Evolutionary conservation across 352 stramenopile species (phyloP).

Genomic region (Phytophthora podocarpi): DNA sequence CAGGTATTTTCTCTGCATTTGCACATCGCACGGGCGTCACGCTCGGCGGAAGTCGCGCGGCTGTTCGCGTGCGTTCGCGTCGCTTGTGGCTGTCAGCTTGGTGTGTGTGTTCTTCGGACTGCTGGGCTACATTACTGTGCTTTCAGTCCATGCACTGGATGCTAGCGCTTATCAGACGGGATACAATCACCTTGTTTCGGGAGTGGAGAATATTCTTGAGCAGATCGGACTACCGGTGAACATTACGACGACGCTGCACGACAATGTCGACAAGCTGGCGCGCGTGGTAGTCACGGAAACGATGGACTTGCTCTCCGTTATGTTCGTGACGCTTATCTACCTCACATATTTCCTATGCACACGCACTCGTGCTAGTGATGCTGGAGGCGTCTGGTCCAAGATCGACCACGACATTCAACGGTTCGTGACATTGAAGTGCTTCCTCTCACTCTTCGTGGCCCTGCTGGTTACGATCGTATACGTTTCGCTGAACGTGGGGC

Average conservation of each 20-base stretch:
- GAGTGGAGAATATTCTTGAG: conserved; percentile 65
- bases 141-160: conserved; percentile 85
- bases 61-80: conserved; percentile 85
- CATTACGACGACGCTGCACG: conserved; percentile 89
- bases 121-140: conserved; percentile 87
- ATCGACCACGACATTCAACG: conserved; percentile 90
- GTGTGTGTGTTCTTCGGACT: conserved; percentile 89
- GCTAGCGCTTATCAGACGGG: conserved; percentile 83
- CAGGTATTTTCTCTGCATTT: conserved; percentile 88
- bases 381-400: conserved; percentile 87
- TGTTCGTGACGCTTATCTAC: conserved; percentile 92
- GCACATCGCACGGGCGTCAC: conserved; percentile 77
- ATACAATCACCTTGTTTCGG: conserved; percentile 75
- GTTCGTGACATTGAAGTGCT: conserved; percentile 90
- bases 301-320: conserved; percentile 90
- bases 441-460: conserved; percentile 87
- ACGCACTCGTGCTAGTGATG: conserved; percentile 81
- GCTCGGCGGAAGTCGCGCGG: conserved; percentile 75
- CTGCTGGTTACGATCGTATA: conserved; percentile 90
- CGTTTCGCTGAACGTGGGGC: conserved; percentile 87
- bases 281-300: conserved; percentile 85
- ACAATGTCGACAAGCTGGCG: conserved; percentile 90
- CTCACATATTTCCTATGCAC: conserved; percentile 90
- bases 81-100: conserved; percentile 80
- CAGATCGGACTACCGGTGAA: conserved; percentile 85